phyloP scores from a whole-genome alignment of 176 grass and related monocot species.

The Aechmea fasciata region DNA sequence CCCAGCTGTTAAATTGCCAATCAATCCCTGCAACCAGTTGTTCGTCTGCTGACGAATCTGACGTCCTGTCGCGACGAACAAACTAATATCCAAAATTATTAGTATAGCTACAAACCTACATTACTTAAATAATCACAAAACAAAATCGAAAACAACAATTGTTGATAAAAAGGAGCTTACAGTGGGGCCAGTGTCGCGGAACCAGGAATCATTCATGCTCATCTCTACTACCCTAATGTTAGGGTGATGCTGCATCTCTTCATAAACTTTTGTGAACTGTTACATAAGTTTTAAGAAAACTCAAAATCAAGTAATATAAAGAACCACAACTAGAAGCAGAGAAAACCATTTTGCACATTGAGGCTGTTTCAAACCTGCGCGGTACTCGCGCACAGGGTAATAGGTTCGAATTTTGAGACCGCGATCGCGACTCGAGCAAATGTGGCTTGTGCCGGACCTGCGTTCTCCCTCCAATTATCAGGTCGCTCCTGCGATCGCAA shows the following conservation, averaged over 20 bases:
- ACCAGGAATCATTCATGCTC: conserved; percentile 96
- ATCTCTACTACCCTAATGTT: conserved; percentile 91
- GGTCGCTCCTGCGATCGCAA: conserved; percentile 51
- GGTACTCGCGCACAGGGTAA: conserved; percentile 69
- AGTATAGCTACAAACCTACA: conserved; percentile 17
- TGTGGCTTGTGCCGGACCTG: conserved; percentile 42
- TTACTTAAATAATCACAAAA: background rate
- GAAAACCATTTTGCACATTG: conserved; percentile 3
- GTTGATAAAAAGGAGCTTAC: conserved; percentile 22
- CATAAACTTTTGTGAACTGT: conserved; percentile 47
- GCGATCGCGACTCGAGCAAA: conserved; percentile 49
- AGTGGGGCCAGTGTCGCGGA: conserved; percentile 87
- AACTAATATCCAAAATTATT: conserved; percentile 47
- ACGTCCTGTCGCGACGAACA: conserved; percentile 23
- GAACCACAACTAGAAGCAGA: background rate
- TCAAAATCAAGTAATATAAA: background rate
- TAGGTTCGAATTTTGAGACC: conserved; percentile 76
- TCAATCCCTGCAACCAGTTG: conserved; percentile 71
- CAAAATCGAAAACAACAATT: conserved; percentile 9
- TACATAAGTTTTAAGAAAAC: background rate
- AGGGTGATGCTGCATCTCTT: conserved; percentile 35
- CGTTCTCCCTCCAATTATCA: conserved; percentile 79
- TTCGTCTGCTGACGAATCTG: conserved; percentile 16
- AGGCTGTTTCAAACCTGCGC: conserved; percentile 29
- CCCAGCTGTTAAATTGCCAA: conserved; percentile 95